These are phyloP conservation scores for Chlorella vulgaris DNA, from an alignment of 139 green algal species.

Conservation along the genomic window DNA sequence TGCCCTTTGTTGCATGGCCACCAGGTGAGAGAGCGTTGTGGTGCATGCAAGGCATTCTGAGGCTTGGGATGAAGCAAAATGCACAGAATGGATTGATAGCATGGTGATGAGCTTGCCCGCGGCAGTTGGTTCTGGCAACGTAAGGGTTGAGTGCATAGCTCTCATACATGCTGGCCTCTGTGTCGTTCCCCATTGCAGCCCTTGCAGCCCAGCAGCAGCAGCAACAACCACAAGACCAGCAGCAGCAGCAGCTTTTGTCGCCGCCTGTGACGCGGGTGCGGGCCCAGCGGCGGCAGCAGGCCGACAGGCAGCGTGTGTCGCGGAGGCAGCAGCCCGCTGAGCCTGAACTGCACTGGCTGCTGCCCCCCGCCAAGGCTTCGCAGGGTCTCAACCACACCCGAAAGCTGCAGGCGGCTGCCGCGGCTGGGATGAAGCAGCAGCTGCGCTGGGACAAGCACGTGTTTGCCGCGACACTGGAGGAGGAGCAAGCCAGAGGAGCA, in stretches of 20 bases:
- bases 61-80: too few relatives aligned
- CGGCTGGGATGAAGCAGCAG: not conserved
- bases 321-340: not conserved
- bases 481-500: not conserved
- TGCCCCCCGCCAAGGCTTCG: not conserved
- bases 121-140: too few relatives aligned
- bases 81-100: too few relatives aligned
- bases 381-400: not conserved
- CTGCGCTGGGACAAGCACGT: not conserved
- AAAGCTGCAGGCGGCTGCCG: not conserved
- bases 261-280: not conserved
- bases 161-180: not conserved
- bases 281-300: not conserved
- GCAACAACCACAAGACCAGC: not conserved
- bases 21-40: not conserved
- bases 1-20: not conserved
- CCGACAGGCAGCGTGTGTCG: not conserved
- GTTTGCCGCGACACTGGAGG: not conserved
- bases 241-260: not conserved
- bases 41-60: too few relatives aligned
- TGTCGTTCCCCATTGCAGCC: not conserved
- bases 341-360: slow-evolving; percentile 12
- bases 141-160: not conserved
- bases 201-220: not conserved
- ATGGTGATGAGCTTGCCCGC: too few relatives aligned